These are phyloP conservation scores for Metarhizium guizhouense DNA, from an alignment of 2,329 filamentous ascomycete species.

Conservation along the genomic window DNA sequence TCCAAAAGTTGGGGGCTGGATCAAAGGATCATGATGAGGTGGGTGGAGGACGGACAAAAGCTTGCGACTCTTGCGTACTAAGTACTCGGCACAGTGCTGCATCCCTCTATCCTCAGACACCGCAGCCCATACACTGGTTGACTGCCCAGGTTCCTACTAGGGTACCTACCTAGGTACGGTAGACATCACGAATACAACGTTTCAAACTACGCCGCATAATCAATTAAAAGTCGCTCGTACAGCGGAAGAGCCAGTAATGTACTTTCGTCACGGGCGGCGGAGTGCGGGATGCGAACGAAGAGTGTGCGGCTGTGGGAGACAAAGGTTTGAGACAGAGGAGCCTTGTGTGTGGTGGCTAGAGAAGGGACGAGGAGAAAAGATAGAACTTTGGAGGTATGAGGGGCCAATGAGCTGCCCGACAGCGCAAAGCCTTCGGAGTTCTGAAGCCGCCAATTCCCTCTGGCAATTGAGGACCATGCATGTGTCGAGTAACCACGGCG, in stretches of 20 bases:
- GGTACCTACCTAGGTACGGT: no score
- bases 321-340: background rate
- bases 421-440: no score
- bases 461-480: background rate
- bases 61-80: background rate
- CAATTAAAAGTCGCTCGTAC: no score
- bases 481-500: no score
- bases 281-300: background rate
- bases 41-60: background rate
- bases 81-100: background rate
- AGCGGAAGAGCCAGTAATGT: no score
- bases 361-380: background rate
- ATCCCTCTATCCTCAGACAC: no score
- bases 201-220: background rate
- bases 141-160: no score
- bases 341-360: background rate
- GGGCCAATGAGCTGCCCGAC: background rate
- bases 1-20: background rate
- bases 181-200: background rate
- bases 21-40: background rate
- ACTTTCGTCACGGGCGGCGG: no score
- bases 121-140: no score
- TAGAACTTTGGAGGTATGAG: background rate
- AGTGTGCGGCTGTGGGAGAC: background rate
- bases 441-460: background rate